Percentiles rank a stretch among this genome's conserved stretches.
Evolutionary conservation across 768 basidiomycete genomes (phyloP).

Genomic region (Lepiota venenata): DNA sequence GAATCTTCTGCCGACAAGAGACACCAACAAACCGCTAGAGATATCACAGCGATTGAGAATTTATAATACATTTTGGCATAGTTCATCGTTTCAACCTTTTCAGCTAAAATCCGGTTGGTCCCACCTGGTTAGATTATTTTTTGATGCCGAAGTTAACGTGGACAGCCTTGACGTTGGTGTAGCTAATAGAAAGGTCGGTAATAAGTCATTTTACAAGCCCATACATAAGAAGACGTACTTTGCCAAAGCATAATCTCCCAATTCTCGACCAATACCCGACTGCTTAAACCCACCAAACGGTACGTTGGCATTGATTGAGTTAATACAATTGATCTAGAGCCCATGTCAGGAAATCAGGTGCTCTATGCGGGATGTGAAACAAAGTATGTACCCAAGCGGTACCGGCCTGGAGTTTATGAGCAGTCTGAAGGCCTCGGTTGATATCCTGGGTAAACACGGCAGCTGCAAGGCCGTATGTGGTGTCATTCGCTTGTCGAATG

Average conservation of each 20-base stretch:
- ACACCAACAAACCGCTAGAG: too few relatives aligned
- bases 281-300: constrained; percentile 90
- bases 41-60: too few relatives aligned
- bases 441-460: constrained; percentile 84
- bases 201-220: background rate
- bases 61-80: too few relatives aligned
- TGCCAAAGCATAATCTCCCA: constrained; percentile 72
- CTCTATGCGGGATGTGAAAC: background rate
- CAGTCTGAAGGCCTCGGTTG: constrained; percentile 67
- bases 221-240: constrained; percentile 41
- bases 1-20: too few relatives aligned
- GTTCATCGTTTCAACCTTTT: too few relatives aligned
- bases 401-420: constrained; percentile 76
- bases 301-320: constrained; percentile 48
- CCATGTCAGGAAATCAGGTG: background rate
- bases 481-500: constrained; percentile 78
- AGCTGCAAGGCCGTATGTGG: constrained; percentile 82
- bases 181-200: constrained; percentile 31
- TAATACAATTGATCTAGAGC: constrained; percentile 44
- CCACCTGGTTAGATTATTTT: constrained; percentile 15
- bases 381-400: constrained; percentile 58
- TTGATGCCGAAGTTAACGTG: constrained; percentile 53
- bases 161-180: constrained; percentile 67
- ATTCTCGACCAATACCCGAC: constrained; percentile 76
- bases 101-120: too few relatives aligned